Evolutionary conservation across 176 grass and related monocot species (phyloP).

Genomic region (Puccinellia tenuiflora): DNA sequence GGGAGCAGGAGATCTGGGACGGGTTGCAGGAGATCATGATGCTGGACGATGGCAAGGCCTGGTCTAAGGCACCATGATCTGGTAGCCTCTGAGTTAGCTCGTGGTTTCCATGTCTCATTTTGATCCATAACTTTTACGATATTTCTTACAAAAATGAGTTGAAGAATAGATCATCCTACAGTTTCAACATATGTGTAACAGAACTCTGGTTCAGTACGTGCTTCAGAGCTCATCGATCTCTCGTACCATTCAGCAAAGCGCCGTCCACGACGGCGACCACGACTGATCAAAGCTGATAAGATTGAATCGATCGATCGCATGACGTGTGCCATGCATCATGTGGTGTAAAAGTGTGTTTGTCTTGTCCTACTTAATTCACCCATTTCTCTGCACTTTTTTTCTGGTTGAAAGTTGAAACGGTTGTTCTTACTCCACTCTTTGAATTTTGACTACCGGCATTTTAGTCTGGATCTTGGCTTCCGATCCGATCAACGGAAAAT

Average conservation of each 20-base stretch:
- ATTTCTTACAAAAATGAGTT: neutral
- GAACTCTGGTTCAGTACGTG: neutral
- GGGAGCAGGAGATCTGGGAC: conserved; percentile 55
- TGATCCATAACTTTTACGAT: neutral
- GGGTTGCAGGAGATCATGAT: conserved; percentile 61
- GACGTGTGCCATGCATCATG: neutral
- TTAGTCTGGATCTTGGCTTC: neutral
- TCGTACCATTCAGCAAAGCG: neutral
- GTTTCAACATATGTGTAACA: neutral
- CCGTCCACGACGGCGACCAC: neutral
- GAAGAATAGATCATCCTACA: neutral
- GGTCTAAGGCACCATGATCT: conserved; percentile 24
- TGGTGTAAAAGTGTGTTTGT: neutral
- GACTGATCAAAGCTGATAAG: neutral
- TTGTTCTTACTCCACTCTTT: neutral
- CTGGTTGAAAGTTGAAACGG: neutral
- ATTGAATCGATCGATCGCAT: neutral
- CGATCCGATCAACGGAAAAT: neutral
- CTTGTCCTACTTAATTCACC: neutral
- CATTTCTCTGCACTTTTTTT: neutral
- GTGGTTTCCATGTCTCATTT: neutral
- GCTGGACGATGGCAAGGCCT: conserved; percentile 37
- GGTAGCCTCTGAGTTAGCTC: neutral
- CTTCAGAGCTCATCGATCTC: no score
- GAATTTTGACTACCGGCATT: neutral